These are phyloP conservation scores for Aureobasidium mangrovei DNA, from an alignment of 2,329 filamentous ascomycete genomes.

Conservation along the genomic window DNA sequence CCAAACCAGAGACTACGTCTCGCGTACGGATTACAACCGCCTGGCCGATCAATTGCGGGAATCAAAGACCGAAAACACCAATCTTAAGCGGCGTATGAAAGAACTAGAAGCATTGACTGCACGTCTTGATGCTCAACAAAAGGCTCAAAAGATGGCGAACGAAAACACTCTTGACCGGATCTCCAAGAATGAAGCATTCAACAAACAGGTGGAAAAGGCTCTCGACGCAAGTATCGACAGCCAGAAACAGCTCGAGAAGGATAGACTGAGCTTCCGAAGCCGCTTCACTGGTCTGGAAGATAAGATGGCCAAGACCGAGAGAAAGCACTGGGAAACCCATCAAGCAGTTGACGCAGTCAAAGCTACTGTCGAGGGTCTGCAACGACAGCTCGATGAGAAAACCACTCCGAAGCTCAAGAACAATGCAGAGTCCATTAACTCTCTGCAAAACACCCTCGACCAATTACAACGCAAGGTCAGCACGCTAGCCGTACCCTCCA, in stretches of 20 bases:
- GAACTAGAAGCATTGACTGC: no score
- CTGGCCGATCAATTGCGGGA: not conserved
- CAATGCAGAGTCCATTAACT: no score
- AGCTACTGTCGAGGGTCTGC: not conserved
- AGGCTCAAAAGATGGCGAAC: no score
- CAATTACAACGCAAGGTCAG: no score
- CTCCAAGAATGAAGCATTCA: no score
- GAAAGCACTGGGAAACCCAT: not conserved
- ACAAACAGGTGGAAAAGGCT: no score
- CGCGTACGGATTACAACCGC: not conserved
- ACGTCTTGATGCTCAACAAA: no score
- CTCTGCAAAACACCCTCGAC: no score
- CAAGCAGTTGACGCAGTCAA: not conserved
- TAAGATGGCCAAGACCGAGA: not conserved
- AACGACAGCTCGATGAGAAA: not conserved
- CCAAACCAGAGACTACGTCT: not conserved
- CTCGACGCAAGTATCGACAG: not conserved
- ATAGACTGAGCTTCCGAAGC: not conserved
- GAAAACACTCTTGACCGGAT: no score
- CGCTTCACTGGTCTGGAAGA: not conserved
- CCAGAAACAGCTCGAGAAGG: not conserved
- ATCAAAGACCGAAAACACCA: not conserved
- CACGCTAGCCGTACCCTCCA: no score
- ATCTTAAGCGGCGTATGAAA: no score
- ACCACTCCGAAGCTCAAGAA: no score